These are phyloP conservation scores for Fusarium temperatum DNA, from an alignment of 2,329 filamentous ascomycete species.

Conservation along the genomic window DNA sequence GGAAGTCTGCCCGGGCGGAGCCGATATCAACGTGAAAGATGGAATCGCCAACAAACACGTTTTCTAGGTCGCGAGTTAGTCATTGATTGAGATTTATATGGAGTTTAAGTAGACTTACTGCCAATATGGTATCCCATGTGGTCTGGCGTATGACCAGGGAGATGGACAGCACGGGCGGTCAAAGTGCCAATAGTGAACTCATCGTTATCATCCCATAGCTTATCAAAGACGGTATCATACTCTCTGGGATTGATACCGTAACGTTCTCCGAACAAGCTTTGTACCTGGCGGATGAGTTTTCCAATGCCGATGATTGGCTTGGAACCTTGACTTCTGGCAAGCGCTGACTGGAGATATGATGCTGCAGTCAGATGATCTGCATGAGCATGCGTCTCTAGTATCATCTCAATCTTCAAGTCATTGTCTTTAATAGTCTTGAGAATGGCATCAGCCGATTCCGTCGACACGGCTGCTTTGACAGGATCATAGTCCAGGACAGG, in stretches of 20 bases:
- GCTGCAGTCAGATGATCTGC: conserved; percentile 69
- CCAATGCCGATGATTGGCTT: conserved; percentile 63
- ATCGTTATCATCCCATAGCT: conserved; percentile 63
- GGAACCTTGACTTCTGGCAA: conserved; percentile 47
- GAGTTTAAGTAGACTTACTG: conserved; percentile 36
- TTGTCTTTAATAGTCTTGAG: conserved; percentile 54
- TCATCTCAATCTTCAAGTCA: conserved; percentile 58
- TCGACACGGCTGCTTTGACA: conserved; percentile 53
- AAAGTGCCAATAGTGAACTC: conserved; percentile 60
- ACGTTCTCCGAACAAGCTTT: conserved; percentile 57
- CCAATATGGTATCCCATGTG: conserved; percentile 67
- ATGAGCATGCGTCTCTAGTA: conserved; percentile 71
- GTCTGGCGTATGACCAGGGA: conserved; percentile 70
- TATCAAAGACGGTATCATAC: conserved; percentile 59
- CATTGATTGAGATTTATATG: fast-evolving
- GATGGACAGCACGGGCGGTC: conserved; percentile 57
- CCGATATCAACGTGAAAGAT: conserved; percentile 63
- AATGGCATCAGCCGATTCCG: conserved; percentile 61
- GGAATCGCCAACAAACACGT: conserved; percentile 63
- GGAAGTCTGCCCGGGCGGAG: conserved; percentile 64
- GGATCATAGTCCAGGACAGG: conserved; percentile 67
- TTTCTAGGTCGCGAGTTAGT: conserved; percentile 35
- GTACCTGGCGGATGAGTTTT: conserved; percentile 60
- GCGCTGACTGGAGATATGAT: conserved; percentile 61
- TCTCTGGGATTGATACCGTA: conserved; percentile 59